A percentile compares a stretch with the other conserved stretches of the same genome.
phyloP scores from a whole-genome alignment of 768 basidiomycete species.

The Dentipellis sp. region DNA sequence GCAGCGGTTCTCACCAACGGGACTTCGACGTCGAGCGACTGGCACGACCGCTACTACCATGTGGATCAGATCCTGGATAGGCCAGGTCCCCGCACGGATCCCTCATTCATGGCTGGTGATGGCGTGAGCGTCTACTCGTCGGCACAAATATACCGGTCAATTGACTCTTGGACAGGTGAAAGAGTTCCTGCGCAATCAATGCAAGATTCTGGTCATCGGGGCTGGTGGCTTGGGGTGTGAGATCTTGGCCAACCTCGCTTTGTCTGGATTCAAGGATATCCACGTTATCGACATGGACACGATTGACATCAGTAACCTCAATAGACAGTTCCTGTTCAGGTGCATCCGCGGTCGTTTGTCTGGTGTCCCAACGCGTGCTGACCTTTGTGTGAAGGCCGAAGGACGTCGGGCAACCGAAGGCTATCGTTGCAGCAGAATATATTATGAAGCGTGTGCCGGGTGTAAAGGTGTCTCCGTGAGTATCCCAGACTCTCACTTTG shows the following conservation, averaged over 20 bases:
- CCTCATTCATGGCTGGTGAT: conserved; percentile 72
- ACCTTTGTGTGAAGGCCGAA: conserved; percentile 42
- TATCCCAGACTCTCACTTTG: conserved; percentile 8
- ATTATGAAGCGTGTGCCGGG: conserved; percentile 96
- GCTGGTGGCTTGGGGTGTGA: conserved; percentile 97
- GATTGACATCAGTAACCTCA: conserved; percentile 97
- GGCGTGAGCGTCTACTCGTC: conserved; percentile 38
- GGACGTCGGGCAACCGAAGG: conserved; percentile 93
- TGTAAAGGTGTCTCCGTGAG: conserved; percentile 93
- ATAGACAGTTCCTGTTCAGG: conserved; percentile 98
- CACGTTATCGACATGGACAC: conserved; percentile 99
- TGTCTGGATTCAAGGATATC: conserved; percentile 96
- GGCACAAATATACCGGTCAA: not conserved
- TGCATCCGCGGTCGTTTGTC: conserved; percentile 22
- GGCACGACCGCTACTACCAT: conserved; percentile 64
- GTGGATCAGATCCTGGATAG: conserved; percentile 81
- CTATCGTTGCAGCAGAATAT: conserved; percentile 89
- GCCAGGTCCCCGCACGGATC: conserved; percentile 85
- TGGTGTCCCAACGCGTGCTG: not conserved
- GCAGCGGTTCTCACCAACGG: conserved; percentile 23
- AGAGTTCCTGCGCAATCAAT: conserved; percentile 68
- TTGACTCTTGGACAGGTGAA: conserved; percentile 53
- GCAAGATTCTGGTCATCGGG: conserved; percentile 95
- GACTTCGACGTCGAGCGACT: conserved; percentile 29
- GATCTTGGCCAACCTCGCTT: conserved; percentile 91